Evolutionary conservation across 805 yeast species (phyloP).

Genomic region (Diddensiella caesifluorescens): DNA sequence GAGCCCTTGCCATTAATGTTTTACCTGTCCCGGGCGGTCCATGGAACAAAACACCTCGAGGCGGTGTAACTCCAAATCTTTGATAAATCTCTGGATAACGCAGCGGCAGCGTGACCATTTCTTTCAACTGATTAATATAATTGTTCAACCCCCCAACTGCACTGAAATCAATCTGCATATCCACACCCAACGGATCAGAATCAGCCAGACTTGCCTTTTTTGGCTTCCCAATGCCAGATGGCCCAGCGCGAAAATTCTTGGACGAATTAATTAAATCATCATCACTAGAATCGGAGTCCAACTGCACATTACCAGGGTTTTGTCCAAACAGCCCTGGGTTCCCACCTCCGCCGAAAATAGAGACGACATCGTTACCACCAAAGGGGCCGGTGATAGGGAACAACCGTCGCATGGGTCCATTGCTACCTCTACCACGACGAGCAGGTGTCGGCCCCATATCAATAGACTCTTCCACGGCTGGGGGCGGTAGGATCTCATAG

Average conservation of each 20-base stretch:
- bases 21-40: conserved; percentile 99
- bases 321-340: conserved; percentile 17
- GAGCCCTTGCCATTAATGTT: conserved; percentile 94
- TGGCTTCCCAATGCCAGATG: conserved; percentile 17
- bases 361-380: conserved; percentile 90
- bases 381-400: conserved; percentile 96
- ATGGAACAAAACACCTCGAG: conserved; percentile 94
- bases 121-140: conserved; percentile 87
- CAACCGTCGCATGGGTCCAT: conserved; percentile 53
- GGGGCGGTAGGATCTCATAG: conserved; percentile 80
- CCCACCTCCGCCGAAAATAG: conserved; percentile 58
- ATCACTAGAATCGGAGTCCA: conserved; percentile 44
- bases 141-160: conserved; percentile 89
- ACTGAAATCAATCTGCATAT: conserved; percentile 75
- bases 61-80: conserved; percentile 87
- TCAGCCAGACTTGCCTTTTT: conserved; percentile 52
- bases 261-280: conserved; percentile 31
- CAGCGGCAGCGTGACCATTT: conserved; percentile 92
- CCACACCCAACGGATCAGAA: conserved; percentile 88
- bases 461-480: conserved; percentile 35
- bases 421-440: conserved; percentile 32
- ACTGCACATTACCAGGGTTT: conserved; percentile 13
- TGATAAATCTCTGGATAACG: conserved; percentile 91
- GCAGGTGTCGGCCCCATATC: conserved; percentile 30
- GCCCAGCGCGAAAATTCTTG: conserved; percentile 15